Evolutionary conservation across 1,284 basidiomycete genomes (phyloP), one percentile per base, ranked within the genome.

Genomic region (Naganishia liquefaciens): DNA sequence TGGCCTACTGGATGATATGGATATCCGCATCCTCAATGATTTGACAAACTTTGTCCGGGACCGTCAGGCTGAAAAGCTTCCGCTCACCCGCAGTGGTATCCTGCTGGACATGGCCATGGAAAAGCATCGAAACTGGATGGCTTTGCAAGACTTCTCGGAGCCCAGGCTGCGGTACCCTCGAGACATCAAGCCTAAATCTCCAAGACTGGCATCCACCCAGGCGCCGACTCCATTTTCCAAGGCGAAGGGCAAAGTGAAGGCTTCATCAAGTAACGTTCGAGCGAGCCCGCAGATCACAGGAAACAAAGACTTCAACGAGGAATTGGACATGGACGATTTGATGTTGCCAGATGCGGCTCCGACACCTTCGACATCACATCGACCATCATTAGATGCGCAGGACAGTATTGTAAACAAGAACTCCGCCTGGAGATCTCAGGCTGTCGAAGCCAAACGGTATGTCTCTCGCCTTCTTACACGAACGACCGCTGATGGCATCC

Each of bases 61-160:
- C 7, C 82, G 84, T 53, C 95, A 99, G 76, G 78, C 81, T 2
- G 80, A 83, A 47, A 88, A 89, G 71, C 82, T 87, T 1, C 86
- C 87, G 0, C 80, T 88, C 4, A 83, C 88, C 5, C 82, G 91
- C 2, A 87, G 85, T 0, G 80, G 82, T 17, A 73, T 79, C 1
- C 80, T 90, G 13, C 77, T 86, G n/a, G 79, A 83, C 3, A 79
- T 81, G 27, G 83, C 88, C 5, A 80, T 91, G 79, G 82, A 82
- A 66, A 86, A 84, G 62, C 85, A 91, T 71, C 81, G 82, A 33
- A 86, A 87, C 1, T 98, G 91, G 89, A 77, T 94, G n/a, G 83
- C 82, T 1, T 68, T 83, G 51, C 87, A 94, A 72, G 94, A 97
- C 76, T 83, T 96, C 40, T 91, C 93, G 0, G 77, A 80, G 28